Percentiles rank a stretch among this genome's conserved stretches.
These are phyloP conservation scores for Kwoniella pini DNA, from an alignment of 768 basidiomycete species.

Conservation along the genomic window DNA sequence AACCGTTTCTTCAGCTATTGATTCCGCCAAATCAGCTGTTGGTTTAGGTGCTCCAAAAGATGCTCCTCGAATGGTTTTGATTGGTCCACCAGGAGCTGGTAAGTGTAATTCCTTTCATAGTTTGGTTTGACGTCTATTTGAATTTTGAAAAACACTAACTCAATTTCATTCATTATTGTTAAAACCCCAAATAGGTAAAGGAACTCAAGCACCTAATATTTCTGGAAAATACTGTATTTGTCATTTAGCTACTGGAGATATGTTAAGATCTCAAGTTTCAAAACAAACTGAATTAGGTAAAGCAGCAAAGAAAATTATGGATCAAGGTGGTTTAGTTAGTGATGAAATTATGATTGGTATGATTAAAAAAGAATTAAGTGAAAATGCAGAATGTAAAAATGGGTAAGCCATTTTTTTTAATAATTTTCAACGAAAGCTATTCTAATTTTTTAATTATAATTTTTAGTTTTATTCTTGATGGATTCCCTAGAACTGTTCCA, in stretches of 20 bases:
- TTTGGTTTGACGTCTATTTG: no score
- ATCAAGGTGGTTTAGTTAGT: slow-evolving; percentile 86
- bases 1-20: slow-evolving; percentile 36
- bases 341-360: slow-evolving; percentile 98
- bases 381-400: slow-evolving; percentile 88
- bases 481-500: slow-evolving; percentile 97
- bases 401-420: no score
- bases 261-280: slow-evolving; percentile 91
- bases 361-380: slow-evolving; percentile 93
- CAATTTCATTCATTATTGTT: neutral
- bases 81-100: slow-evolving; percentile 98
- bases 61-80: slow-evolving; percentile 81
- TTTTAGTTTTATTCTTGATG: slow-evolving; percentile 92
- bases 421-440: slow-evolving; percentile 20
- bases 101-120: slow-evolving; percentile 41
- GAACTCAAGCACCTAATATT: slow-evolving; percentile 94
- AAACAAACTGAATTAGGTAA: slow-evolving; percentile 83
- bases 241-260: slow-evolving; percentile 98
- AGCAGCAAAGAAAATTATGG: slow-evolving; percentile 97
- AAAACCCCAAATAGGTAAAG: slow-evolving; percentile 70
- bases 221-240: slow-evolving; percentile 91
- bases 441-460: neutral
- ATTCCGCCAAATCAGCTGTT: slow-evolving; percentile 58
- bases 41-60: slow-evolving; percentile 58
- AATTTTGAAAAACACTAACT: neutral